Conservation (phyloP, 2,329 filamentous ascomycete genomes). For the Fusarium torulosum region DNA sequence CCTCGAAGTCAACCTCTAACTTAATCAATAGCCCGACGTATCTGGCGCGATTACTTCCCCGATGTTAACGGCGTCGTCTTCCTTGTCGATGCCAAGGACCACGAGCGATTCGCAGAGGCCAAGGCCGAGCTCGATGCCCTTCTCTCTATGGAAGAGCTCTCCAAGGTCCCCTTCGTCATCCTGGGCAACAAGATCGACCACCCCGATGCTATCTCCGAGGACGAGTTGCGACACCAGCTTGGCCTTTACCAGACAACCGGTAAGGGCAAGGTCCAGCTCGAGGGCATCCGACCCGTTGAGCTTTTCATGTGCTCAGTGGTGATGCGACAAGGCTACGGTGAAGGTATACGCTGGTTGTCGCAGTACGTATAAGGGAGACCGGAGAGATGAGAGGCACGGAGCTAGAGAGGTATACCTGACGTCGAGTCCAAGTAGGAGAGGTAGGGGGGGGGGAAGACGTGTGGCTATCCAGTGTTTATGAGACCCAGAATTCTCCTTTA, state of each 20-base stretch:
- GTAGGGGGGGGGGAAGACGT: constrained; percentile 32
- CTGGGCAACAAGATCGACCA: constrained; percentile 99
- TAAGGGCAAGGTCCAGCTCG: constrained; percentile 92
- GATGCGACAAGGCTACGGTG: constrained; percentile 95
- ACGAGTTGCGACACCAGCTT: constrained; percentile 91
- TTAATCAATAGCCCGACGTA: constrained; percentile 78
- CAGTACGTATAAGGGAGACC: constrained; percentile 80
- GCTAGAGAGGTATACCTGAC: constrained; percentile 41
- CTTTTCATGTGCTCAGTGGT: constrained; percentile 99
- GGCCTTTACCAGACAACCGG: constrained; percentile 96
- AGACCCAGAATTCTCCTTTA: constrained; percentile 54
- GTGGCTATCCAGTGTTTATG: constrained; percentile 49
- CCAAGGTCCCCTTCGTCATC: constrained; percentile 95
- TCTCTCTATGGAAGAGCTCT: constrained; percentile 94
- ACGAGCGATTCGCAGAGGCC: constrained; percentile 92
- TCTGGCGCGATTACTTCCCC: constrained; percentile 98
- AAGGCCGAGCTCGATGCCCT: constrained; percentile 98
- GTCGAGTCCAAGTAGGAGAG: constrained; percentile 29
- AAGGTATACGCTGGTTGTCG: constrained; percentile 90
- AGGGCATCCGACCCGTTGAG: constrained; percentile 95
- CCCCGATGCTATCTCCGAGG: constrained; percentile 93
- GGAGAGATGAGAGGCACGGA: constrained; percentile 11
- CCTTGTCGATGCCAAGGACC: constrained; percentile 96
- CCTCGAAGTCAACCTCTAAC: constrained; percentile 5
- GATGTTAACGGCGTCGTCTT: constrained; percentile 98